These are phyloP conservation scores for Pseudopyricularia javanii DNA, from an alignment of 2,329 filamentous ascomycete species.

Conservation along the genomic window DNA sequence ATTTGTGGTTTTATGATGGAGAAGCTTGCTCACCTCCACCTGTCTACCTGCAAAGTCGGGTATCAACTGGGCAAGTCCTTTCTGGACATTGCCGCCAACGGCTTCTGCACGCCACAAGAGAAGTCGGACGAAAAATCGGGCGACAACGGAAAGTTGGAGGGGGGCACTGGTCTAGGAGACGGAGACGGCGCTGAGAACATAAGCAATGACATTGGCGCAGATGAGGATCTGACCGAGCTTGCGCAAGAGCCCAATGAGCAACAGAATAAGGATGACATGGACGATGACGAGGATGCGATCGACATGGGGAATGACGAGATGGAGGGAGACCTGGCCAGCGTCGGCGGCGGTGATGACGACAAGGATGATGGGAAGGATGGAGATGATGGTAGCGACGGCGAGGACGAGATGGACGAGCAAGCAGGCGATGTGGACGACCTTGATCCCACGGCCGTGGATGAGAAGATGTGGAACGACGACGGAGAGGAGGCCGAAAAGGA, in stretches of 20 bases:
- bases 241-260: conserved; percentile 71
- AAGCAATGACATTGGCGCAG: conserved; percentile 87
- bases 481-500: conserved; percentile 75
- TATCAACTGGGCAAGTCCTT: conserved; percentile 68
- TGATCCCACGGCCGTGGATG: conserved; percentile 81
- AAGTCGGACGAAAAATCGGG: conserved; percentile 59
- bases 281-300: conserved; percentile 75
- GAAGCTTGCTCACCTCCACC: conserved; percentile 52
- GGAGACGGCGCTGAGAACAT: conserved; percentile 95
- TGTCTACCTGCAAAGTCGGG: conserved; percentile 59
- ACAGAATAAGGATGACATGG: conserved; percentile 51
- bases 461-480: conserved; percentile 95
- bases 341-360: conserved; percentile 49
- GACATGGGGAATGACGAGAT: conserved; percentile 88
- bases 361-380: conserved; percentile 47
- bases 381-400: conserved; percentile 45
- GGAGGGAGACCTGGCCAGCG: conserved; percentile 66
- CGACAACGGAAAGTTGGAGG: conserved; percentile 70
- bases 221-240: conserved; percentile 85
- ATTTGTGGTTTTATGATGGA: conserved; percentile 47
- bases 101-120: conserved; percentile 85
- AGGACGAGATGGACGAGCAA: conserved; percentile 78
- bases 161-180: conserved; percentile 85
- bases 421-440: conserved; percentile 83
- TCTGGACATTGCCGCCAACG: conserved; percentile 65